These are phyloP conservation scores for Lentithecium fluviatile DNA, from an alignment of 495 filamentous ascomycete genomes.

Conservation along the genomic window DNA sequence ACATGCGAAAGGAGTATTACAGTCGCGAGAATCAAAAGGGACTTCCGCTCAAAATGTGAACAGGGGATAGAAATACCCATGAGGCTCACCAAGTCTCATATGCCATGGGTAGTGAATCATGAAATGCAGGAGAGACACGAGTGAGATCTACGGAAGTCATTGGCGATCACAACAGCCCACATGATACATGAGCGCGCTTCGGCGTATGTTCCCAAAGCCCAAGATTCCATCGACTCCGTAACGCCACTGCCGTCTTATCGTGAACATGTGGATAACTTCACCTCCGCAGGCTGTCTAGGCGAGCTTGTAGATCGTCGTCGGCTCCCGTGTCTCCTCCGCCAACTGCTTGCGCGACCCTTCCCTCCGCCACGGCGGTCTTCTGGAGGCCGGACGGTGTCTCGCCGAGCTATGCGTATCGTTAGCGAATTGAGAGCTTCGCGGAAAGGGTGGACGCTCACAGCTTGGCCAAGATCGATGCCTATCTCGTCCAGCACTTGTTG, in stretches of 20 bases:
- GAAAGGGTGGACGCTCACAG: constrained; percentile 58
- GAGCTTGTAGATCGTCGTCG: constrained; percentile 51
- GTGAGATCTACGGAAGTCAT: too few species aligned
- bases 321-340: constrained; percentile 43
- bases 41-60: too few species aligned
- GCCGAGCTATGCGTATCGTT: constrained; percentile 42
- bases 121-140: too few species aligned
- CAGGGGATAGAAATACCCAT: too few species aligned
- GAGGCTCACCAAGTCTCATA: too few species aligned
- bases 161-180: too few species aligned
- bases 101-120: too few species aligned
- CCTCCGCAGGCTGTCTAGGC: constrained; percentile 46
- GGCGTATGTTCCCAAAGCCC: too few species aligned
- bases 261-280: constrained; percentile 8
- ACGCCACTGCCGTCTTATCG: constrained; percentile 1
- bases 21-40: too few species aligned
- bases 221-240: not conserved
- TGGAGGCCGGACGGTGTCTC: constrained; percentile 48
- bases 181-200: too few species aligned
- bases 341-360: constrained; percentile 47
- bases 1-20: too few species aligned
- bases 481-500: constrained; percentile 96
- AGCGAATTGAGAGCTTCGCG: constrained; percentile 20
- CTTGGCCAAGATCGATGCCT: constrained; percentile 83
- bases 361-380: constrained; percentile 43